Evolutionary conservation across 179 eudicot genomes (phyloP).

Genomic region (Actinidia arguta): DNA sequence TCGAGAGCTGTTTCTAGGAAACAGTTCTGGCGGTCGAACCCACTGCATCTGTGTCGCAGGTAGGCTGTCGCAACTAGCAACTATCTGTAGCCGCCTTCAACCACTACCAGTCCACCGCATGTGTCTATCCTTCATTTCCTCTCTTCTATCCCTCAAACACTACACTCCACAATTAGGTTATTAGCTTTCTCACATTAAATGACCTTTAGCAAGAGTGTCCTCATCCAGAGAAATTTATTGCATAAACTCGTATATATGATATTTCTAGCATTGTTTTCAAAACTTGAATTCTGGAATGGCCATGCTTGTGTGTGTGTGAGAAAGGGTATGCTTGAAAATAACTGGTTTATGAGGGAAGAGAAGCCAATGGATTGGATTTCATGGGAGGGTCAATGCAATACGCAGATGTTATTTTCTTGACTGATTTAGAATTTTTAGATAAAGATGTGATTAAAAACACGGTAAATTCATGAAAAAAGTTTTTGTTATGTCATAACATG

Average conservation of each 20-base stretch:
- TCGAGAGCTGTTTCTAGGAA: too few relatives aligned
- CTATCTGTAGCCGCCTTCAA: too few relatives aligned
- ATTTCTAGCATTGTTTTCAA: not conserved
- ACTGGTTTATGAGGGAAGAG: not conserved
- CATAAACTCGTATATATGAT: not conserved
- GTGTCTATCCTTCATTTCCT: too few relatives aligned
- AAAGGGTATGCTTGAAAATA: not conserved
- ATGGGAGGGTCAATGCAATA: not conserved
- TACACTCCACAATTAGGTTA: too few relatives aligned
- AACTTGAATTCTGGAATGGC: not conserved
- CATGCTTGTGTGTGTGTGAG: not conserved
- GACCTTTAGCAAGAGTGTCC: not conserved
- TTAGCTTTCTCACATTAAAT: constrained; percentile 4
- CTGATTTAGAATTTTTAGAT: not conserved
- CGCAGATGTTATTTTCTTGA: not conserved
- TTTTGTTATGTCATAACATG: not conserved
- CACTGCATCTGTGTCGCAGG: too few relatives aligned
- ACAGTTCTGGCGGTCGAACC: too few relatives aligned
- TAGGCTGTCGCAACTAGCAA: too few relatives aligned
- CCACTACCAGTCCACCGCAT: too few relatives aligned
- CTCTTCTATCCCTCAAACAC: too few relatives aligned
- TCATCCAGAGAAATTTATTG: not conserved
- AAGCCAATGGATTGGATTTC: not conserved
- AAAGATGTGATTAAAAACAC: too few relatives aligned
- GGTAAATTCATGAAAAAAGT: not conserved